phyloP scores from a whole-genome alignment of 306 rosid genomes.

The Cucumis cinereus region DNA sequence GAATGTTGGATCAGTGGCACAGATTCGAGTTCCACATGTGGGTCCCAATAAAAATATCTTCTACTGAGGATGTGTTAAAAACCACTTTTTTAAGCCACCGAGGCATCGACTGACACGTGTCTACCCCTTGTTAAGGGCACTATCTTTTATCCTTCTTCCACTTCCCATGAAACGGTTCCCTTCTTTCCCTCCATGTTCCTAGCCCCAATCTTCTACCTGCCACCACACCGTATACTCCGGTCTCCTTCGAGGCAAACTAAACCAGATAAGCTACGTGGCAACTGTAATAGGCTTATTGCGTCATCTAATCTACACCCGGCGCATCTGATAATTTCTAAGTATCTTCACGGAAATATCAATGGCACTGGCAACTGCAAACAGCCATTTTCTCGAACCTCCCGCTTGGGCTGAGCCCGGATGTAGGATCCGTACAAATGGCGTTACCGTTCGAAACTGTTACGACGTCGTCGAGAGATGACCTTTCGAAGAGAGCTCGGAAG shows the following conservation, averaged over 20 bases:
- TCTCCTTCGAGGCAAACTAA: neutral
- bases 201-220: neutral
- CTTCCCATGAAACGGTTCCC: neutral
- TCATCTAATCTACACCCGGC: too few species aligned
- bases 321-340: neutral
- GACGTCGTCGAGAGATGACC: slow-evolving; percentile 39
- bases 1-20: neutral
- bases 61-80: neutral
- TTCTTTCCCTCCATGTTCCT: neutral
- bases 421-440: slow-evolving; percentile 36
- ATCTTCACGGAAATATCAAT: neutral
- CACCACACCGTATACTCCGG: neutral
- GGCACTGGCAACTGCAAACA: neutral
- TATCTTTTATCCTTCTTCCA: neutral
- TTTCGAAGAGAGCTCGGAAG: slow-evolving; percentile 54
- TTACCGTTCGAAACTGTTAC: slow-evolving; percentile 35
- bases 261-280: neutral
- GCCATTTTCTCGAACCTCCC: neutral
- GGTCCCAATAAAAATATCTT: neutral
- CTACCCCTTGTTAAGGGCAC: neutral
- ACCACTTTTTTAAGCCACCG: neutral
- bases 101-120: neutral
- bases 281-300: rapidly evolving
- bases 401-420: neutral
- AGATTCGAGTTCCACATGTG: neutral